Evolutionary conservation across 345 rosid genomes (phyloP).

Genomic region (Gossypium arboreum): DNA sequence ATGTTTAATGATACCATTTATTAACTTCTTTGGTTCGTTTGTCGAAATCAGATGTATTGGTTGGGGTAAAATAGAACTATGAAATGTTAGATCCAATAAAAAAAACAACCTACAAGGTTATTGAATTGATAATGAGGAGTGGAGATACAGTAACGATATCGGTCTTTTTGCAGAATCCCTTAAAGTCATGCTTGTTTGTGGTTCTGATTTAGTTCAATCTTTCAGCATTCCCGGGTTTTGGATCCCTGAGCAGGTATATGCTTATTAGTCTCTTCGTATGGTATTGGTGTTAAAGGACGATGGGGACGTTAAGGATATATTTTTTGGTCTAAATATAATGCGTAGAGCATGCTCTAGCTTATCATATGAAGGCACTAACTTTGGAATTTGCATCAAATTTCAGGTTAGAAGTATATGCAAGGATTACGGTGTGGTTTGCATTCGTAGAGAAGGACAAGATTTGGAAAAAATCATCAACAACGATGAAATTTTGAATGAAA

Average conservation of each 20-base stretch:
- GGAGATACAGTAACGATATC: background rate
- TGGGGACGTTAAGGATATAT: background rate
- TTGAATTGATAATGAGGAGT: too few relatives aligned
- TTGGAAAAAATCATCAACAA: conserved; percentile 49
- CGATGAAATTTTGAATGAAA: conserved; percentile 48
- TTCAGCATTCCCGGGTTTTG: conserved; percentile 73
- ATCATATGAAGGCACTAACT: background rate
- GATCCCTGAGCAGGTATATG: conserved; percentile 78
- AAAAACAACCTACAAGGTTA: too few relatives aligned
- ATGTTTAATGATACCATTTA: too few relatives aligned
- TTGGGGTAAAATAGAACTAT: too few relatives aligned
- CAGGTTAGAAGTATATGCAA: conserved; percentile 63
- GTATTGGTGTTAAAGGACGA: background rate
- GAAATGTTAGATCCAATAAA: too few relatives aligned
- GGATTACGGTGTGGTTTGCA: conserved; percentile 82
- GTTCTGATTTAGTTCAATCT: conserved; percentile 84
- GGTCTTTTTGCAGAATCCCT: conserved; percentile 46
- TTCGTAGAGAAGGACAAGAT: conserved; percentile 77
- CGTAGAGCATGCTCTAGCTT: background rate
- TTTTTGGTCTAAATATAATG: background rate
- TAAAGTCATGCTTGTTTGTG: conserved; percentile 81
- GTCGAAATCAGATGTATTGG: too few relatives aligned
- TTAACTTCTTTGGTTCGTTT: too few relatives aligned
- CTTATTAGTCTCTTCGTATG: background rate
- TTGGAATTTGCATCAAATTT: conserved; percentile 3